Base-by-base conservation (phyloP, 75 land plant species). In the Pinus tabuliformis region DNA sequence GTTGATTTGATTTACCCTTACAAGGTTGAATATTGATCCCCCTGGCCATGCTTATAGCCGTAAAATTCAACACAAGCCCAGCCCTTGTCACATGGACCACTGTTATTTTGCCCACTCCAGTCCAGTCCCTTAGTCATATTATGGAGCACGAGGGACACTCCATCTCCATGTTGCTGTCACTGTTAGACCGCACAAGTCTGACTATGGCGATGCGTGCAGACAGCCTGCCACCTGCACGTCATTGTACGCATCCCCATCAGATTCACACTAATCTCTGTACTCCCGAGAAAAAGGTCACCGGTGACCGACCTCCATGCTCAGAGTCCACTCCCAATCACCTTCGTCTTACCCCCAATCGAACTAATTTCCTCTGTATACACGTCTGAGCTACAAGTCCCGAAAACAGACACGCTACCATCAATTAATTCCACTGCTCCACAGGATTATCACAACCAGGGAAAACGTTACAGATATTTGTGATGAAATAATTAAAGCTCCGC, bases 131-230 rank as follows among this genome's bases (percentile, higher is more conserved):
- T 49, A 49, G 2, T 49, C 11, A 49, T 8, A 49, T 9, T 49
- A 49, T 49, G 54, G 54, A 49, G 54, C 21, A 16, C n/a, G 60
- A 58, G 60, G 1, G 60, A 58, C n/a, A 12, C 18, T 17, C 6
- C 39, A 68, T 42, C n/a, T 39, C 49, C 71, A 68, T 42, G 42
- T 18, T 7, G 49, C 52, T 68, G 71, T 68, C 71, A 68, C 20
- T 42, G 37, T 68, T 42, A 7, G 1, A 37, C 42, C 9, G 49
- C 22, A 68, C 18, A 68, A 68, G 49, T 68, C 71, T 68, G 71
- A 66, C 70, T 5, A 20, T 66, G 49, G 70, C 70, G 6, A 66
- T 66, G 70, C 70, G 70, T 66, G 71, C 71, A 68, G 71, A 7
- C 71, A 37, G 71, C 12, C 71, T 37, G 2, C 24, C 42, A 45